phyloP scores from a whole-genome alignment of 805 yeast species.

The Yarrowia deformans region DNA sequence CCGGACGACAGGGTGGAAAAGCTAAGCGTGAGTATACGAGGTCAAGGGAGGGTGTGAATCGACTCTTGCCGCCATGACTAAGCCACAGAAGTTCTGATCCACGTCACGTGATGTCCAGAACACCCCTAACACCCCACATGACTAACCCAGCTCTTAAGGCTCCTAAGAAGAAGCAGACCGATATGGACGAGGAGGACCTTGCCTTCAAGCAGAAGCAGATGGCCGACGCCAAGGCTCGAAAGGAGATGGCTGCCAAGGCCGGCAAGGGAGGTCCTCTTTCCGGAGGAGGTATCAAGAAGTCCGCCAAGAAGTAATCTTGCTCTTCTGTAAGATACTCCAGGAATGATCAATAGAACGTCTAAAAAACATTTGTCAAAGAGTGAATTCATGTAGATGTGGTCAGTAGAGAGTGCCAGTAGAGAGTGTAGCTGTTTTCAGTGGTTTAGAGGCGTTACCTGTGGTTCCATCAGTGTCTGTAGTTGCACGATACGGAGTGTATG shows the following conservation, averaged over 20 bases:
- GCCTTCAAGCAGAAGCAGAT: constrained; percentile 94
- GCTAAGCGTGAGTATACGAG: constrained; percentile 70
- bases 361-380: no score
- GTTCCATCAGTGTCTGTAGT: no score
- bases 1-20: constrained; percentile 98
- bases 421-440: no score
- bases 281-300: constrained; percentile 96
- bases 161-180: constrained; percentile 77
- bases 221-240: constrained; percentile 92
- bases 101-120: not conserved
- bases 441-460: no score
- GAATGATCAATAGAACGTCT: no score
- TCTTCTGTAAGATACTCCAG: no score
- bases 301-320: constrained; percentile 26
- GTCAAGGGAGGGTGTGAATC: no score
- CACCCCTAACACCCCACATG: not conserved
- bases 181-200: constrained; percentile 83
- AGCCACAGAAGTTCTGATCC: no score
- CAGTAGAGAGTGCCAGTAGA: no score
- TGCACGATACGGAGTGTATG: no score
- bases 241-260: constrained; percentile 87
- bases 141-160: constrained; percentile 63
- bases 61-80: no score
- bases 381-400: no score
- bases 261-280: constrained; percentile 88